These are phyloP conservation scores for Sherardia arvensis DNA, from an alignment of 257 asterid species.

Conservation along the genomic window DNA sequence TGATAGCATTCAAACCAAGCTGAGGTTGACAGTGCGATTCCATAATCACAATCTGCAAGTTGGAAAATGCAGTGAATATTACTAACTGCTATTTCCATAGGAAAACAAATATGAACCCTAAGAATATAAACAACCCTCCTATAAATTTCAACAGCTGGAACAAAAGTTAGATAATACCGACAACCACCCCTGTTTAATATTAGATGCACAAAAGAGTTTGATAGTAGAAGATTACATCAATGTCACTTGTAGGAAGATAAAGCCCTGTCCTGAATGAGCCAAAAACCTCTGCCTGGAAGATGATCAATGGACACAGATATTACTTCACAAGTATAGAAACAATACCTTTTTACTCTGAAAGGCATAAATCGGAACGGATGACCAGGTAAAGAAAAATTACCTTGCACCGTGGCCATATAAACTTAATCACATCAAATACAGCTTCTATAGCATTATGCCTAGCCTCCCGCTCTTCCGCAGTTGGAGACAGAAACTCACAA, in stretches of 20 bases:
- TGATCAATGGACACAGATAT: conserved; percentile 4
- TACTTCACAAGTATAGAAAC: conserved; percentile 5
- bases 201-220: neutral
- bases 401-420: conserved; percentile 89
- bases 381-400: conserved; percentile 22
- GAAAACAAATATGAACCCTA: neutral
- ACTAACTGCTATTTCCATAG: neutral
- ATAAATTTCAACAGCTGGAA: neutral
- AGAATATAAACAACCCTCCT: neutral
- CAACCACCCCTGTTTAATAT: neutral
- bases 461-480: conserved; percentile 66
- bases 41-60: conserved; percentile 69
- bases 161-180: neutral
- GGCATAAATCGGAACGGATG: neutral
- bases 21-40: conserved; percentile 62
- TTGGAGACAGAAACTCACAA: conserved; percentile 86
- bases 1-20: conserved; percentile 74
- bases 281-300: conserved; percentile 80
- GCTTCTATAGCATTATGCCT: conserved; percentile 70
- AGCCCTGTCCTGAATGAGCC: conserved; percentile 97
- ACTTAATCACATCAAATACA: conserved; percentile 65
- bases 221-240: conserved; percentile 49
- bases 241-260: conserved; percentile 92
- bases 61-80: conserved; percentile 1
- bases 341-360: neutral